phyloP scores from a whole-genome alignment of 73 alveolate genomes.

The Paramecium pentaurelia region DNA sequence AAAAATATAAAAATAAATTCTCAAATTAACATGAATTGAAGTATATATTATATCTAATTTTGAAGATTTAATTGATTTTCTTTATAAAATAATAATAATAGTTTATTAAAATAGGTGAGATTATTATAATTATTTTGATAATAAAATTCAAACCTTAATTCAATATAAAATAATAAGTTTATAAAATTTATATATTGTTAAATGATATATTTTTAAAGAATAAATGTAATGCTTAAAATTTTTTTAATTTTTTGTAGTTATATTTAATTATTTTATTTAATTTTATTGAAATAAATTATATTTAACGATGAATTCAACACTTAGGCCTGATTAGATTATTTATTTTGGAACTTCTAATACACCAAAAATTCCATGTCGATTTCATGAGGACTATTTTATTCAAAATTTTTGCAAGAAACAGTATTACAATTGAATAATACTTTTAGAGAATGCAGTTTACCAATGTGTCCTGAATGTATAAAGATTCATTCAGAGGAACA shows the following conservation, averaged over 20 bases:
- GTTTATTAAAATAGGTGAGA: too few relatives aligned
- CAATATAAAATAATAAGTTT: too few relatives aligned
- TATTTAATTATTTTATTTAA: background rate
- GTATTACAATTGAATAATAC: background rate
- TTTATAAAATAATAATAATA: too few relatives aligned
- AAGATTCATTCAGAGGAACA: constrained; percentile 22
- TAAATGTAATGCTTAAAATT: too few relatives aligned
- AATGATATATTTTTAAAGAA: too few relatives aligned
- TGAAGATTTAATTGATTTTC: background rate
- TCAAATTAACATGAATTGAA: background rate
- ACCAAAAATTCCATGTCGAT: background rate
- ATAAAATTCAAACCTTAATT: too few relatives aligned
- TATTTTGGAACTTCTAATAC: background rate
- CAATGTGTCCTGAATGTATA: constrained; percentile 16
- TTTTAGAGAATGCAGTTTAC: background rate
- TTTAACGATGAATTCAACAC: constrained; percentile 6
- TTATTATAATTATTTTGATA: too few relatives aligned
- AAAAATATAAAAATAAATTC: background rate
- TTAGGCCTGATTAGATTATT: background rate
- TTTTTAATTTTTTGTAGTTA: background rate
- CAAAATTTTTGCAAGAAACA: constrained; percentile 3
- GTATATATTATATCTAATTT: background rate
- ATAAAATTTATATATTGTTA: too few relatives aligned
- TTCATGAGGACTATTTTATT: background rate
- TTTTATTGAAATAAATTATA: background rate